These are phyloP conservation scores for Hypomyces perniciosus DNA, from an alignment of 2,329 filamentous ascomycete species.

Conservation along the genomic window DNA sequence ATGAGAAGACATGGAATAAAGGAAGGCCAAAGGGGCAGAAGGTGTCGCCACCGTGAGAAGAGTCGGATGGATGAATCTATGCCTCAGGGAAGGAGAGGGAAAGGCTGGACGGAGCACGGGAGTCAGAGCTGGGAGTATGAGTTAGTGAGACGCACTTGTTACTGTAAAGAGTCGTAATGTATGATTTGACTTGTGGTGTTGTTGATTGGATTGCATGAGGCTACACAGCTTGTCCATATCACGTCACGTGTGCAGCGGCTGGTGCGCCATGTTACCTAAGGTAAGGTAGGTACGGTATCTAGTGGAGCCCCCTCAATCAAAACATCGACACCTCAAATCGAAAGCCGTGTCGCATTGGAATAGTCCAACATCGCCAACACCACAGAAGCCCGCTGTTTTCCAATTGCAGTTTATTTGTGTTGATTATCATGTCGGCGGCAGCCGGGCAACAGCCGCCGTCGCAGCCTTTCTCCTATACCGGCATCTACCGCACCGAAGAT, in stretches of 20 bases:
- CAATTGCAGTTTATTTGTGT: not conserved
- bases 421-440: not conserved
- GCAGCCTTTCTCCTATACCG: not conserved
- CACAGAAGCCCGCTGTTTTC: not conserved
- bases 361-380: not conserved
- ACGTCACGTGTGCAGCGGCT: not conserved
- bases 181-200: not conserved
- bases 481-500: slow-evolving; percentile 1
- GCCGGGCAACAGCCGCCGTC: not conserved
- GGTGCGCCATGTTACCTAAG: not conserved
- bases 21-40: no score
- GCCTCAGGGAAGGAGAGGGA: no score
- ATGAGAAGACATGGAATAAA: no score
- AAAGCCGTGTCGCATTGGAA: not conserved
- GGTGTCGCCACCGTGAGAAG: no score
- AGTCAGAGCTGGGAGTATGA: no score
- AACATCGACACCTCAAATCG: not conserved
- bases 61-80: no score
- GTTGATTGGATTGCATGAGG: not conserved
- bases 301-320: not conserved
- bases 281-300: no score
- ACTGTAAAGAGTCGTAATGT: not conserved
- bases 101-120: no score
- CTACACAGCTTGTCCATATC: not conserved
- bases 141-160: not conserved